Evolutionary conservation across 1,139 yeast genomes (phyloP), one percentile per base, ranked within the genome.

Genomic region (Trichomonascaceae sp.): DNA sequence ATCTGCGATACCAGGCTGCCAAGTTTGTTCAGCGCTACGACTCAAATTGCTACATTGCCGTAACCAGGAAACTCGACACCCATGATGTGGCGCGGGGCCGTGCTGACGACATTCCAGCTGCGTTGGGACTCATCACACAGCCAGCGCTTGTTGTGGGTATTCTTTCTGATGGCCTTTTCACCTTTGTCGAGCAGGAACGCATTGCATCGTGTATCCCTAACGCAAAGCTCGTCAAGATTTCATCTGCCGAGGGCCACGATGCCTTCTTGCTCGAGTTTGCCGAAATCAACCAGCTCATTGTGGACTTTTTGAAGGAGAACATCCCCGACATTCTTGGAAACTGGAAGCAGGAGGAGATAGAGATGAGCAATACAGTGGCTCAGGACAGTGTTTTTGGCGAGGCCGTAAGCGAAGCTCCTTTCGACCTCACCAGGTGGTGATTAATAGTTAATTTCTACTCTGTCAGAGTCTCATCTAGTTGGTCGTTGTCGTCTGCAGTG

Each of bases 231-330:
- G 74, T 75, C 44, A 73, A 73, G 47, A 76, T 89, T 33, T 74
- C 78, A 42, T 84, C 96, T 1, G 93, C 92, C n/a, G 98, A 89
- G 50, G 98, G 98, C 13, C 98, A 89, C 52, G 98, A 89, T 62
- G 98, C 98, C 2, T 89, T 89, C 52, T 62, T 89, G 42, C 64
- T 89, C 33, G 98, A 89, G 56, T 89, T 89, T 56, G 79, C 74
- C 34, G 73, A 76, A 36, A 84, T 89, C 39, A 82, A 92, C 54
- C 62, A 68, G 27, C 65, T 78, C 43, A 74, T 93, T 40, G 60
- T 71, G 30, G 70, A 69, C 3, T 89, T 87, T 54, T 65, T 87
- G 50, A 60, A 61, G 17, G 54, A 59, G 26, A 63, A 74, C 37
- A 54, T 81, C 41, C 67, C 75, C 1, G 78, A 75, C 17, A 64